Conservation (phyloP, 179 eudicot genomes). For the Beta macrorhiza region DNA sequence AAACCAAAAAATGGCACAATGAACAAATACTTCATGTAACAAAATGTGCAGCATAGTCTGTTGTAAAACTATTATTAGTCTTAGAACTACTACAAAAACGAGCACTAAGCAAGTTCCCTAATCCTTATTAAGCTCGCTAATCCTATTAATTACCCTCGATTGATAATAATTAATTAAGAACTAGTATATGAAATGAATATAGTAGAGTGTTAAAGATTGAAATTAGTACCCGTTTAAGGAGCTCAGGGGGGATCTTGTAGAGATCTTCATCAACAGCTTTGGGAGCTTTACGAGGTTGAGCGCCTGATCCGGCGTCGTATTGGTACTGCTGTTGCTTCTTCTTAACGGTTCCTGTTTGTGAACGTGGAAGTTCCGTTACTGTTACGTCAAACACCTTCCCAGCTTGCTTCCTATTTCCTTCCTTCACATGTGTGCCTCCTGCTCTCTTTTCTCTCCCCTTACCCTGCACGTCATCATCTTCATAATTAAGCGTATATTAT, state of each 20-base stretch:
- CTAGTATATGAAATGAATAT: too few relatives aligned
- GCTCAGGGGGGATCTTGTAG: conserved; percentile 82
- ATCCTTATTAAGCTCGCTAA: too few relatives aligned
- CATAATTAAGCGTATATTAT: too few relatives aligned
- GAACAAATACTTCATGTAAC: too few relatives aligned
- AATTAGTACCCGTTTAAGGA: conserved; percentile 52
- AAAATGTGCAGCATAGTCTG: too few relatives aligned
- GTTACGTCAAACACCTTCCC: conserved; percentile 50
- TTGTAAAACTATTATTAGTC: too few relatives aligned
- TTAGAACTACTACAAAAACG: too few relatives aligned
- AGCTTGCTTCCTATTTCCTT: conserved; percentile 37
- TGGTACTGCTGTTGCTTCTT: conserved; percentile 34
- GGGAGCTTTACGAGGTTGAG: conserved; percentile 34
- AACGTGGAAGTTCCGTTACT: conserved; percentile 37
- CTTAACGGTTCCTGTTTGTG: conserved; percentile 15
- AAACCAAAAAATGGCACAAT: too few relatives aligned
- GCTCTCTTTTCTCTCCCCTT: conserved; percentile 19
- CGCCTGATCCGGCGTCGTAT: conserved; percentile 23
- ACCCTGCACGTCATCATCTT: not conserved
- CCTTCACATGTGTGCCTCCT: conserved; percentile 22
- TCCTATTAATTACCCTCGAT: too few relatives aligned
- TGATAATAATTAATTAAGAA: too few relatives aligned
- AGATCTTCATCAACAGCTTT: conserved; percentile 89
- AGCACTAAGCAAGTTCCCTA: too few relatives aligned
- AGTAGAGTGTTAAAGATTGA: too few relatives aligned